These are phyloP conservation scores for Coemansia sp. DNA, from an alignment of 192 early-diverging fungal species.

Conservation along the genomic window DNA sequence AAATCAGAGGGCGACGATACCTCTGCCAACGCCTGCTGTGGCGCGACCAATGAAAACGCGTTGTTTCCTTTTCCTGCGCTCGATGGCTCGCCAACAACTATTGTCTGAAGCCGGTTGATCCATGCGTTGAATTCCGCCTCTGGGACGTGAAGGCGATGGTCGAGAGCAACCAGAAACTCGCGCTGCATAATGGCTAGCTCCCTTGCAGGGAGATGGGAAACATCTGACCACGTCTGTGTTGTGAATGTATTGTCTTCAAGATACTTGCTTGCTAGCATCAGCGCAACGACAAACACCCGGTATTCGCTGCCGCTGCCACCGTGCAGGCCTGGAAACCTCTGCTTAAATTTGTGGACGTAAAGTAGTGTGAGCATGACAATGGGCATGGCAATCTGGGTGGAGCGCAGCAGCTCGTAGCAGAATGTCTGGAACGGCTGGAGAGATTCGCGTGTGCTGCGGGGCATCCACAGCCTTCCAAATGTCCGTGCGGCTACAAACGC, in stretches of 20 bases:
- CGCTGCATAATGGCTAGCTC: constrained; percentile 89
- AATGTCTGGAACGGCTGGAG: constrained; percentile 49
- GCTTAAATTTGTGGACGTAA: constrained; percentile 49
- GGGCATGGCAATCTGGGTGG: constrained; percentile 55
- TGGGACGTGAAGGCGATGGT: constrained; percentile 73
- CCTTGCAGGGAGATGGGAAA: constrained; percentile 74
- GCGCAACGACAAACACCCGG: constrained; percentile 79
- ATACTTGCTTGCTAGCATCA: constrained; percentile 86
- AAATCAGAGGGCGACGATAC: constrained; percentile 27
- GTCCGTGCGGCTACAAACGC: constrained; percentile 43
- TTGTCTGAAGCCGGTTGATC: constrained; percentile 56
- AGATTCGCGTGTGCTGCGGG: constrained; percentile 30
- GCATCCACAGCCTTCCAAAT: constrained; percentile 50
- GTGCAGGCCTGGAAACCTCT: constrained; percentile 32
- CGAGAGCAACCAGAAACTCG: constrained; percentile 78
- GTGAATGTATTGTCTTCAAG: constrained; percentile 91
- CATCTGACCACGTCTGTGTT: constrained; percentile 87
- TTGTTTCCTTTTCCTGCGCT: constrained; percentile 8
- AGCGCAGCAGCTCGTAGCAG: constrained; percentile 53
- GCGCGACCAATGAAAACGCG: constrained; percentile 11
- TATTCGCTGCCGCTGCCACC: constrained; percentile 74
- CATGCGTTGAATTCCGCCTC: constrained; percentile 73
- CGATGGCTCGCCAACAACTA: constrained; percentile 22
- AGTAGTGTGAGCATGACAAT: constrained; percentile 55
- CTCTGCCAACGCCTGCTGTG: constrained; percentile 16